These are phyloP conservation scores for Ceratobasidium theobromae DNA, from an alignment of 1,284 basidiomycete genomes.

Conservation along the genomic window DNA sequence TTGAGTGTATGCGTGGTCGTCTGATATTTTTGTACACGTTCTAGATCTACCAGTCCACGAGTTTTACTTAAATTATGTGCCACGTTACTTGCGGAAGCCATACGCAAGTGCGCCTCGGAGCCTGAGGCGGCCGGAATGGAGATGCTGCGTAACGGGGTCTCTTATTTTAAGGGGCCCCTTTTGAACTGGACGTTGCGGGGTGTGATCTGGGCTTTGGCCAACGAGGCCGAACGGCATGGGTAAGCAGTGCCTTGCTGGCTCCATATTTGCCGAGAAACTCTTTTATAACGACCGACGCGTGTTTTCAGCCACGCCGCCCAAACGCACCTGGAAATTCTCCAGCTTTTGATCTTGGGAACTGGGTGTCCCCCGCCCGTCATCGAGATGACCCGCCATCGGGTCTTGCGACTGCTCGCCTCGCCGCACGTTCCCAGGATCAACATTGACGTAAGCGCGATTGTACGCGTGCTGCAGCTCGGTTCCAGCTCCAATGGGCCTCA, in stretches of 20 bases:
- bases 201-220: conserved; percentile 62
- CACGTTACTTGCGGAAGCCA: conserved; percentile 63
- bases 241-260: conserved; percentile 45
- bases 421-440: conserved; percentile 37
- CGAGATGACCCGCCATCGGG: conserved; percentile 59
- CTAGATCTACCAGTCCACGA: conserved; percentile 67
- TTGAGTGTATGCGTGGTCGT: too few relatives aligned
- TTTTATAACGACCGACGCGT: not conserved
- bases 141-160: conserved; percentile 66
- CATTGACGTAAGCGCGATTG: conserved; percentile 26
- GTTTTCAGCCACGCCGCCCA: conserved; percentile 42
- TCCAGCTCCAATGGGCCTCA: conserved; percentile 3
- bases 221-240: conserved; percentile 61
- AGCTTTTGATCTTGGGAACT: conserved; percentile 60
- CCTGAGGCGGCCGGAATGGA: conserved; percentile 60
- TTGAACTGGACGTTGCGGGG: conserved; percentile 78
- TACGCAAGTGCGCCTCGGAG: conserved; percentile 50
- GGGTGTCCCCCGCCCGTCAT: conserved; percentile 66
- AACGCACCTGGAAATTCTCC: conserved; percentile 62
- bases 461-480: conserved; percentile 9
- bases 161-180: conserved; percentile 70
- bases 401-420: conserved; percentile 54
- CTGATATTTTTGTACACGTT: conserved; percentile 7
- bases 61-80: conserved; percentile 65
- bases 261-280: conserved; percentile 38